These are phyloP conservation scores for Peronospora farinosa DNA, from an alignment of 352 stramenopile genomes.

Conservation along the genomic window DNA sequence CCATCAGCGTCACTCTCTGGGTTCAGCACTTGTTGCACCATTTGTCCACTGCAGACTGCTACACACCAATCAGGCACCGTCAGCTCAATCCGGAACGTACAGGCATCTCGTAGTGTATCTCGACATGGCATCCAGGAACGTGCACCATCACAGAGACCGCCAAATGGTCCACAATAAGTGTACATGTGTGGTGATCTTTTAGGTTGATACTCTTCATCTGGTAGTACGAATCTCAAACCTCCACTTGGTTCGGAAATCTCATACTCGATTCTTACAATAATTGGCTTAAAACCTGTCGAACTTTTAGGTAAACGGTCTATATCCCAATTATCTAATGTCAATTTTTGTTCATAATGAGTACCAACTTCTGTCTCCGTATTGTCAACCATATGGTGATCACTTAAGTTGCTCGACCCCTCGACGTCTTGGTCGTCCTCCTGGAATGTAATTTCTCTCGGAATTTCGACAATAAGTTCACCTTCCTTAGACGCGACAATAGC, in stretches of 20 bases:
- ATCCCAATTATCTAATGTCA: slow-evolving; percentile 62
- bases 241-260: slow-evolving; percentile 60
- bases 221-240: slow-evolving; percentile 66
- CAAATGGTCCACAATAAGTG: slow-evolving; percentile 78
- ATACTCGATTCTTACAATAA: slow-evolving; percentile 75
- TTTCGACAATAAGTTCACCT: slow-evolving; percentile 71
- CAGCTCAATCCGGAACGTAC: slow-evolving; percentile 66
- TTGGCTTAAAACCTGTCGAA: slow-evolving; percentile 59
- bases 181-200: slow-evolving; percentile 82
- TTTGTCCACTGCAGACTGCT: slow-evolving; percentile 73
- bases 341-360: slow-evolving; percentile 22
- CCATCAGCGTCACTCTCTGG: slow-evolving; percentile 36
- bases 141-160: slow-evolving; percentile 72
- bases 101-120: slow-evolving; percentile 67
- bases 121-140: slow-evolving; percentile 83
- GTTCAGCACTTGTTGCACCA: slow-evolving; percentile 77
- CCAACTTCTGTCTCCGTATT: slow-evolving; percentile 38
- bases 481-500: slow-evolving; percentile 81
- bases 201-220: slow-evolving; percentile 55
- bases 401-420: slow-evolving; percentile 31
- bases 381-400: slow-evolving; percentile 23
- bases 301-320: slow-evolving; percentile 60
- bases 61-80: slow-evolving; percentile 80
- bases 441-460: slow-evolving; percentile 56
- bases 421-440: slow-evolving; percentile 44